Evolutionary conservation across 1,284 basidiomycete species (phyloP), one percentile per base, ranked within the genome.

Genomic region (Pyrrhoderma noxium): DNA sequence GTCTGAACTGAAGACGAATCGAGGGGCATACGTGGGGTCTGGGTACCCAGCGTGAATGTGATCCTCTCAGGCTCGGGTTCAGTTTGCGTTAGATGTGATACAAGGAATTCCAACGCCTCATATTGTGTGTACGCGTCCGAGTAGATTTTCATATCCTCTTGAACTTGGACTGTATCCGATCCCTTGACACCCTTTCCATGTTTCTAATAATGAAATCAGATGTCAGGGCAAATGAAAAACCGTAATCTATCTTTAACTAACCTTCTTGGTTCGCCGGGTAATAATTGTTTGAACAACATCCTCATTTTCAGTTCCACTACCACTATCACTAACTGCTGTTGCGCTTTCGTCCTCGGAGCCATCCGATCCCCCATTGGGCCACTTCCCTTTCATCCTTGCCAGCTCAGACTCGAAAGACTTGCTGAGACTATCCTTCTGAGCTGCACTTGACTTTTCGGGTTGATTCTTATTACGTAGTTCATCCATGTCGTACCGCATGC

Each of bases 401-500:
- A 95, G 64, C 69, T 95, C 92, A 23, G 83, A 85, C 0, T 90
- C 91, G 5, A 94, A 67, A 61, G 82, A 90, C 67, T 85, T 83
- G 57, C 82, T 86, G 51, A 93, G 66, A 51, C 81, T 89, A 23
- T 71, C 76, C 9, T 64, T 68, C n/a, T 70, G 72, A 57, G 73
- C 77, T 3, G 63, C 61, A 0, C 67, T 1, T 62, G 65, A 31
- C 68, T 68, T 22, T 62, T 65, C 21, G 14, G 63, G 62, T 45
- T 63, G 63, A 44, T 67, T 63, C 52, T 70, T 77, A 56, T 67
- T 78, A 42, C 89, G 75, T 70, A 93, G 78, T 66, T 93, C 90
- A 59, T 94, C 92, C 73, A 94, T 81, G 60, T 95, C 92, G 58
- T 84, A 92, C 31, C 88, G 75, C 76, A 94, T 81, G 31, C 91